Base-by-base conservation (phyloP, 2,329 filamentous ascomycete genomes). In the Ophiostoma quercus region DNA sequence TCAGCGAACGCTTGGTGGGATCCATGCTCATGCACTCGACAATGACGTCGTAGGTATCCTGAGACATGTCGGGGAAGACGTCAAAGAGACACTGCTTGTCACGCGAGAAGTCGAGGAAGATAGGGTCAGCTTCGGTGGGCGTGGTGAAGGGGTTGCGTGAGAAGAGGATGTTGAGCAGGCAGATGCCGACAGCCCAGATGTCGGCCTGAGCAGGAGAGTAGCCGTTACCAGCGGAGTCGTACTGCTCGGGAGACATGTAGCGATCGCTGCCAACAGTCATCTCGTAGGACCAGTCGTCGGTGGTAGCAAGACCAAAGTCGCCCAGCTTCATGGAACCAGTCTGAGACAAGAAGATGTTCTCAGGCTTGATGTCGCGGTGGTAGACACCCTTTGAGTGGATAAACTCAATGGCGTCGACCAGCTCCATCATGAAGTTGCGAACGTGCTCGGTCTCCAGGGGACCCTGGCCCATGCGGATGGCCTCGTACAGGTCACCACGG, bases 161-260 rank as follows among this genome's bases (percentile, higher is more conserved):
- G 82, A 99, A 99, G 73, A 99, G 84, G 72, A 98, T 91, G 82
- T 99, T 99, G 77, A 99, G 86, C 74, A 99, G 83, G 79, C 95
- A 97, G 80, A 99, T 94, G 73, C 95, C 95, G 77, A 99, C 91
- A 70, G 95, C 93, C 95, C 95, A 99, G 75, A 97, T 89, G 79
- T 99, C 95, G 68, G 95, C 95, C 81, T 95, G 88, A 65, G 92
- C 92, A 66, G 95, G 94, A 70, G 92, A 94, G 81, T 99, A 99
- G 71, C 95, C 95, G 73, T 87, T 88, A 73, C 89, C 90, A 74
- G 89, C 88, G 68, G 94, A 93, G 78, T 98, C 94, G 76, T 95
- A 98, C 80, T 99, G 95, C 81, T 99, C 95, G 5, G 95, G 95
- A 70, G 95, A 94, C 95, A 99, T 99, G 82, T 99, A 99, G 70